Evolutionary conservation across 2,329 filamentous ascomycete genomes (phyloP).

Genomic region (Penicillium digitatum): DNA sequence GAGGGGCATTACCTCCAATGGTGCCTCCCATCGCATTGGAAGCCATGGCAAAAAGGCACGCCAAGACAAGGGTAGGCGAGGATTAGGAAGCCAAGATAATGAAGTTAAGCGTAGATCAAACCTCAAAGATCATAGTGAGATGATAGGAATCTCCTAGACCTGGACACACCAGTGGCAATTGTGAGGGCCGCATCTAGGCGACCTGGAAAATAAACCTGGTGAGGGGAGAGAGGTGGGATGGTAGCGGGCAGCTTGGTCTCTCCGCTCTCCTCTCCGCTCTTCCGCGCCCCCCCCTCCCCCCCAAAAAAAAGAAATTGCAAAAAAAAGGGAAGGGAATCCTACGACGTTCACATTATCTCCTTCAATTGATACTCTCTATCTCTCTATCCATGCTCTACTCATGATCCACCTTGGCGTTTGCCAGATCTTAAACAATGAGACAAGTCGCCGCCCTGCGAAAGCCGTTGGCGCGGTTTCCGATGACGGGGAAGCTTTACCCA

Average conservation of each 20-base stretch:
- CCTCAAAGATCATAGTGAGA: conserved; percentile 16
- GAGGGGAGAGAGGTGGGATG: conserved; percentile 5
- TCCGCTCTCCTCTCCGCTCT: conserved; percentile 9
- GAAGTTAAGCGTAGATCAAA: conserved; percentile 1
- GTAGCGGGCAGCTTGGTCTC: conserved; percentile 6
- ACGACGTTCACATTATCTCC: neutral
- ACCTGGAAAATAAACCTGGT: neutral
- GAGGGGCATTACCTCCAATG: conserved; percentile 49
- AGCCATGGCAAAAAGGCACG: conserved; percentile 21
- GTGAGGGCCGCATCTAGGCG: conserved; percentile 26
- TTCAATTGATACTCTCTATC: neutral
- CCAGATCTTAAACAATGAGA: neutral
- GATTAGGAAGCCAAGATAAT: neutral
- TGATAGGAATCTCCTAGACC: conserved; percentile 11
- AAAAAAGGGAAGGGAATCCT: neutral
- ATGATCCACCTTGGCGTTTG: neutral
- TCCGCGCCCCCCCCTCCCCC: too few species aligned
- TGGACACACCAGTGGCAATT: conserved; percentile 16
- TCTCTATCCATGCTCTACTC: neutral
- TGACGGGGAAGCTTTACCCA: conserved; percentile 12
- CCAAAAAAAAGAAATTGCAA: neutral
- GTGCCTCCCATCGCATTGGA: conserved; percentile 19
- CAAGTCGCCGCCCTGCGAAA: neutral
- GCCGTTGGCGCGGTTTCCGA: conserved; percentile 20
- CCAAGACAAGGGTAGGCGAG: neutral